Evolutionary conservation across 2,329 filamentous ascomycete genomes (phyloP).

Genomic region (Cladorrhinum sp.): DNA sequence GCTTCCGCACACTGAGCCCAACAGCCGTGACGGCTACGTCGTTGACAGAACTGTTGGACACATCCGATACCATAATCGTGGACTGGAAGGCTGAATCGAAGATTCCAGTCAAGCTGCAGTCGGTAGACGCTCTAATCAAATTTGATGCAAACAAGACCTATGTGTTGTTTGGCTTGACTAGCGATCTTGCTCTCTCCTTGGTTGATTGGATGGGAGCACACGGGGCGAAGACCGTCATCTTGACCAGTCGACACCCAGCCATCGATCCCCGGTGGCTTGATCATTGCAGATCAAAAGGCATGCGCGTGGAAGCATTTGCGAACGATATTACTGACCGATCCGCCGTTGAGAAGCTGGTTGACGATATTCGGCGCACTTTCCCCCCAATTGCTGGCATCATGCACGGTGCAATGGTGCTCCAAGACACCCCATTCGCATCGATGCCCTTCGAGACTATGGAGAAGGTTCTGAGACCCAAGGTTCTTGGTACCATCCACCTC

Average conservation of each 20-base stretch:
- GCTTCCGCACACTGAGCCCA: not conserved
- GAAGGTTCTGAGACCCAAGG: conserved; percentile 32
- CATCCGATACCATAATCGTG: not conserved
- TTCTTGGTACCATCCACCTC: conserved; percentile 31
- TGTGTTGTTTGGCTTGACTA: conserved; percentile 30
- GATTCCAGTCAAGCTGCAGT: not conserved
- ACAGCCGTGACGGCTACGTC: not conserved
- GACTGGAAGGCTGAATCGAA: not conserved
- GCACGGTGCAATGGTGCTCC: conserved; percentile 39
- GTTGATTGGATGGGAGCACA: conserved; percentile 32
- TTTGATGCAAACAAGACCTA: conserved; percentile 31
- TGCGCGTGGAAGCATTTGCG: not conserved
- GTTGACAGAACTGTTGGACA: not conserved
- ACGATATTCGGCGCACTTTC: conserved; percentile 20
- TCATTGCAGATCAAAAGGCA: not conserved
- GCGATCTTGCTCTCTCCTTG: conserved; percentile 31
- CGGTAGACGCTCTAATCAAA: not conserved
- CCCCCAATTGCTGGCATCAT: conserved; percentile 37
- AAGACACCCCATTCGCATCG: conserved; percentile 28
- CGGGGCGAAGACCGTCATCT: conserved; percentile 30
- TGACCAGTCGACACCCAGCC: conserved; percentile 34
- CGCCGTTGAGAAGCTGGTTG: conserved; percentile 2
- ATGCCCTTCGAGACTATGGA: conserved; percentile 26
- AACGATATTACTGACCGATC: not conserved
- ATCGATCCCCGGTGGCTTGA: not conserved